Evolutionary conservation across 345 rosid genomes (phyloP).

Genomic region (Eucalyptus regnans): DNA sequence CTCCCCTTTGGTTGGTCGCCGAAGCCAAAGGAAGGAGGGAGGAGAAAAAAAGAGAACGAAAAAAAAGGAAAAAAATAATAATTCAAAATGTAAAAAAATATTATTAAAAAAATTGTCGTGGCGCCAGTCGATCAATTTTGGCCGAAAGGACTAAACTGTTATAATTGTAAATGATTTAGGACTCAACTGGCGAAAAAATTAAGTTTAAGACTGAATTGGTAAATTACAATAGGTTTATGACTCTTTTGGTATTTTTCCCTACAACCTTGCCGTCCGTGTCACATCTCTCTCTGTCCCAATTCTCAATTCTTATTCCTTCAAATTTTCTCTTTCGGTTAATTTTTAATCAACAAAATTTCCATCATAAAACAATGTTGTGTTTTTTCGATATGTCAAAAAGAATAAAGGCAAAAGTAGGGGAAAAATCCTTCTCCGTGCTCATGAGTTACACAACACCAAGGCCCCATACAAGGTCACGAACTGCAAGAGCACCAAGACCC

Average conservation of each 20-base stretch:
- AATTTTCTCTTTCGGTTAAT: fast-evolving
- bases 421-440: background rate
- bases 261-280: too few relatives aligned
- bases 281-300: too few relatives aligned
- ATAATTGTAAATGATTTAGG: too few relatives aligned
- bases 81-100: too few relatives aligned
- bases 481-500: too few relatives aligned
- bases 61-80: too few relatives aligned
- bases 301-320: background rate
- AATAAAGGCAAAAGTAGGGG: background rate
- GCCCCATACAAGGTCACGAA: background rate
- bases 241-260: too few relatives aligned
- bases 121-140: too few relatives aligned
- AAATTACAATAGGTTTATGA: fast-evolving
- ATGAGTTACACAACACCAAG: background rate
- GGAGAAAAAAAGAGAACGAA: fast-evolving
- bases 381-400: background rate
- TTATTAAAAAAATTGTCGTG: too few relatives aligned
- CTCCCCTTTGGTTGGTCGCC: fast-evolving
- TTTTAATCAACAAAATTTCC: background rate
- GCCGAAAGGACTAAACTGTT: fast-evolving
- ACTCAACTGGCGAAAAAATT: fast-evolving
- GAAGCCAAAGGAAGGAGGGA: too few relatives aligned
- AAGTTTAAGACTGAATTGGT: too few relatives aligned
- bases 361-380: background rate